Conservation (phyloP, 352 stramenopile species). For the Pythium plurisporium region DNA sequence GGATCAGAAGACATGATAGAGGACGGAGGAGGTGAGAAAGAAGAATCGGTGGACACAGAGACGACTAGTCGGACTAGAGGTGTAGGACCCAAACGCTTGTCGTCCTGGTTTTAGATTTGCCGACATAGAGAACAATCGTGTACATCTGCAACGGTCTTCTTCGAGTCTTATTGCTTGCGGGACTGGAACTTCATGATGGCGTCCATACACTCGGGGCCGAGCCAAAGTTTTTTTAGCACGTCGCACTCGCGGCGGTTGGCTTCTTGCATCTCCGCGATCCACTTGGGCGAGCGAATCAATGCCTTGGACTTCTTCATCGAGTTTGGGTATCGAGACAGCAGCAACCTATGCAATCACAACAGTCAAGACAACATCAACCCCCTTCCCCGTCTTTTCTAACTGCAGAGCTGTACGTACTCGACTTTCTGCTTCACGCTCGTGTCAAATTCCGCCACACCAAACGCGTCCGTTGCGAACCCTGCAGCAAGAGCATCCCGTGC, state of each 20-base stretch:
- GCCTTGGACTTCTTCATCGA: conserved; percentile 62
- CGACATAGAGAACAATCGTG: conserved; percentile 2
- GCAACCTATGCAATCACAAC: conserved; percentile 24
- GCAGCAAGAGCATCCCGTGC: conserved; percentile 44
- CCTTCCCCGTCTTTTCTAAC: neutral
- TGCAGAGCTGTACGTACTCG: conserved; percentile 44
- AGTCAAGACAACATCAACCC: neutral
- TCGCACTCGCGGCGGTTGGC: conserved; percentile 52
- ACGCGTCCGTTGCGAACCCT: conserved; percentile 50
- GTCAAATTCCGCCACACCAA: conserved; percentile 63
- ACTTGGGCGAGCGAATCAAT: conserved; percentile 41
- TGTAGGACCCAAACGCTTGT: conserved; percentile 14
- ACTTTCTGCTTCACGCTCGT: conserved; percentile 48
- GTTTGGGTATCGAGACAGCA: conserved; percentile 61
- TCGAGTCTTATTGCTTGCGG: conserved; percentile 39
- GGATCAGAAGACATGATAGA: neutral
- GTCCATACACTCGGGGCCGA: conserved; percentile 69
- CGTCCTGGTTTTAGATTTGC: conserved; percentile 24
- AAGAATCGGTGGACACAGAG: neutral
- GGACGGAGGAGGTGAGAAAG: neutral
- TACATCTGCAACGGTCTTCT: neutral
- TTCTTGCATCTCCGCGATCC: conserved; percentile 51
- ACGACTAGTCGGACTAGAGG: neutral
- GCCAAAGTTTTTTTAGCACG: conserved; percentile 71
- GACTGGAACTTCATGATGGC: conserved; percentile 72